phyloP scores from a whole-genome alignment of 2,329 filamentous ascomycete genomes.

The Ilyonectria sp. region DNA sequence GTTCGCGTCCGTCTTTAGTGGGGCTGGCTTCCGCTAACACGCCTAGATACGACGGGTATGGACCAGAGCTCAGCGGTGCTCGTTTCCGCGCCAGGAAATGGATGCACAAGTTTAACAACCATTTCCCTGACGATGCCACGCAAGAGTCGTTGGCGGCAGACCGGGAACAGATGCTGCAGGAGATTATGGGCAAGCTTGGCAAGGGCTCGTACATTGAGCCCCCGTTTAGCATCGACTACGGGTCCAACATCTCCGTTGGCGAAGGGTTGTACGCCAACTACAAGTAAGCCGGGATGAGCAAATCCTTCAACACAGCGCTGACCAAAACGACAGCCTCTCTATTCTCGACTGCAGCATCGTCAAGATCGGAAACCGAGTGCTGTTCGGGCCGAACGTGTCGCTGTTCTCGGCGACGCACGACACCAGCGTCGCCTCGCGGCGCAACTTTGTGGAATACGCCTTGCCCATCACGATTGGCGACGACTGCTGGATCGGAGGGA shows the following conservation, averaged over 20 bases:
- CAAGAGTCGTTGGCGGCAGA: slow-evolving; percentile 56
- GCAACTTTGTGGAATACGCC: slow-evolving; percentile 61
- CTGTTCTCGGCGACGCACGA: slow-evolving; percentile 81
- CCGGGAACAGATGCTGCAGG: slow-evolving; percentile 62
- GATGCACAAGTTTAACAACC: slow-evolving; percentile 71
- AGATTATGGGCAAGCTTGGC: slow-evolving; percentile 66
- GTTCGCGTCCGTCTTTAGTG: not conserved
- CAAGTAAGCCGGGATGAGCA: slow-evolving; percentile 41
- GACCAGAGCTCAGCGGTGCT: slow-evolving; percentile 63
- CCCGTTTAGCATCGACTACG: slow-evolving; percentile 75
- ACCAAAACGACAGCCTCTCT: slow-evolving; percentile 57
- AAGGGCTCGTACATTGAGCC: slow-evolving; percentile 71
- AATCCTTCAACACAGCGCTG: not conserved
- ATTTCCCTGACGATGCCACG: slow-evolving; percentile 65
- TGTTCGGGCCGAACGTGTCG: slow-evolving; percentile 79
- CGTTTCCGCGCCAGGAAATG: slow-evolving; percentile 69
- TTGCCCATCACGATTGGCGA: slow-evolving; percentile 63
- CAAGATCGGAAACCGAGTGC: slow-evolving; percentile 76
- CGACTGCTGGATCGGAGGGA: slow-evolving; percentile 69
- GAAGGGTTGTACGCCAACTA: slow-evolving; percentile 72
- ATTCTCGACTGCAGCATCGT: slow-evolving; percentile 82
- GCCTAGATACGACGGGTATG: slow-evolving; percentile 65
- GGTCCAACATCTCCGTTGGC: slow-evolving; percentile 74
- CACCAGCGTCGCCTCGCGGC: slow-evolving; percentile 67
- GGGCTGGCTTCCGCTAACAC: not conserved